Conservation (phyloP, 2,329 filamentous ascomycete genomes). For the Fusarium domesticum region DNA sequence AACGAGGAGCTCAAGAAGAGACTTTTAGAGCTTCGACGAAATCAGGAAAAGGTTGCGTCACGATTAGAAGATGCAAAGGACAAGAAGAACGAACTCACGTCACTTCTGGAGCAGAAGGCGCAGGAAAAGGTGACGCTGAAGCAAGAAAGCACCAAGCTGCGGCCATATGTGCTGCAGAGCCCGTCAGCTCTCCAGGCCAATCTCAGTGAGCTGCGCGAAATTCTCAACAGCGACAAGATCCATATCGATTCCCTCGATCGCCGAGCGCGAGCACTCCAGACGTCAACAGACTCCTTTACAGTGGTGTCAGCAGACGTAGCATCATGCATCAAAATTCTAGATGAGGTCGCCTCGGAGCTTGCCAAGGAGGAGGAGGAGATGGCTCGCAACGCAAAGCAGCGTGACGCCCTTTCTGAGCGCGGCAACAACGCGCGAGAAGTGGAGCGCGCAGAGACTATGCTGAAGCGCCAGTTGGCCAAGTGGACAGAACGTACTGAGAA, state of each 20-base stretch:
- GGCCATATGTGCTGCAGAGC: conserved; percentile 88
- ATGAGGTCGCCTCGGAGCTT: conserved; percentile 81
- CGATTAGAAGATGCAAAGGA: conserved; percentile 79
- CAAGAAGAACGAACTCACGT: conserved; percentile 74
- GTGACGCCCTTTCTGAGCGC: conserved; percentile 82
- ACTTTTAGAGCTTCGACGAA: conserved; percentile 74
- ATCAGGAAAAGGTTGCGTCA: conserved; percentile 78
- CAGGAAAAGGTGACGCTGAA: conserved; percentile 66
- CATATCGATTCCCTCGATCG: conserved; percentile 87
- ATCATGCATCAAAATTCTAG: conserved; percentile 82
- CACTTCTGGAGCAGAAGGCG: conserved; percentile 67
- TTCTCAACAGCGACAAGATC: conserved; percentile 71
- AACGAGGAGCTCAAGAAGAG: conserved; percentile 85
- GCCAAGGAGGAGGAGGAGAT: conserved; percentile 90
- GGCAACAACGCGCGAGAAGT: conserved; percentile 89
- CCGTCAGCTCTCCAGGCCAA: conserved; percentile 78
- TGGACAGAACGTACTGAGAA: conserved; percentile 86
- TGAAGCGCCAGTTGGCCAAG: conserved; percentile 79
- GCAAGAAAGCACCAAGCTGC: conserved; percentile 83
- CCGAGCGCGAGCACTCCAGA: conserved; percentile 84
- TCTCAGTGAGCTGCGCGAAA: conserved; percentile 77
- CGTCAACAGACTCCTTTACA: conserved; percentile 83
- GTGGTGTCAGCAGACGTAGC: conserved; percentile 83
- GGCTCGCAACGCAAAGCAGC: conserved; percentile 72
- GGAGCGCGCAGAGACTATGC: conserved; percentile 78